Conservation (phyloP, 352 stramenopile species). For the Pythium rhizo-oryzae region DNA sequence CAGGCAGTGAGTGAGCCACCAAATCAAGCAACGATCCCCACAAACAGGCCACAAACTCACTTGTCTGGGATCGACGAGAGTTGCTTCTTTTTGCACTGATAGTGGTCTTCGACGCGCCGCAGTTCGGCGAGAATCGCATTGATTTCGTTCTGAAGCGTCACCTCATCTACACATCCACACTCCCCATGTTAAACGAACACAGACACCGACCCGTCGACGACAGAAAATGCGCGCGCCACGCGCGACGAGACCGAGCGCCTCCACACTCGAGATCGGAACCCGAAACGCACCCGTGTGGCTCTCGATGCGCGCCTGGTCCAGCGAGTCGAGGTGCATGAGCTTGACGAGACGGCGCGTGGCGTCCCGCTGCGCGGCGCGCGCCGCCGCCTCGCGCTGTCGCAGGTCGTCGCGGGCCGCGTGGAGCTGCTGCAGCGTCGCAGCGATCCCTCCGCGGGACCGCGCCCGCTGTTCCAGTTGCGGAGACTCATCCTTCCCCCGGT, state of each 20-base stretch:
- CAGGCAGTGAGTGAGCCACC: neutral
- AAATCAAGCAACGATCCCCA: neutral
- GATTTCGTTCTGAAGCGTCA: slow-evolving; percentile 40
- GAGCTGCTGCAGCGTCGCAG: slow-evolving; percentile 37
- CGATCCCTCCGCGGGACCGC: slow-evolving; percentile 31
- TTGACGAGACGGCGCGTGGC: slow-evolving; percentile 53
- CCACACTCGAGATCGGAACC: neutral
- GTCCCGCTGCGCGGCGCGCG: slow-evolving; percentile 34
- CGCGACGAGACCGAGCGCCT: neutral
- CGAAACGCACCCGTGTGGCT: slow-evolving; percentile 38
- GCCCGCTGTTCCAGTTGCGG: neutral
- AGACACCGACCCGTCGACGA: neutral
- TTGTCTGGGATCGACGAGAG: slow-evolving; percentile 54
- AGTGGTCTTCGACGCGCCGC: slow-evolving; percentile 36
- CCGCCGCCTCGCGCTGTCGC: slow-evolving; percentile 25
- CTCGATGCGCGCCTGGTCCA: slow-evolving; percentile 36
- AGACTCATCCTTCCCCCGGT: neutral
- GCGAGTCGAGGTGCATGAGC: slow-evolving; percentile 52
- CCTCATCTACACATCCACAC: slow-evolving; percentile 1
- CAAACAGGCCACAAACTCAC: slow-evolving; percentile 28
- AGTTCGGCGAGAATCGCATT: slow-evolving; percentile 40
- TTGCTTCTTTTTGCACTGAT: slow-evolving; percentile 51
- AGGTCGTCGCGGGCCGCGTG: slow-evolving; percentile 16
- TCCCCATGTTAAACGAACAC: slow-evolving; percentile 5
- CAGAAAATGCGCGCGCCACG: neutral